phyloP scores from a whole-genome alignment of 352 stramenopile species.

The Phytophthora pinifolia region DNA sequence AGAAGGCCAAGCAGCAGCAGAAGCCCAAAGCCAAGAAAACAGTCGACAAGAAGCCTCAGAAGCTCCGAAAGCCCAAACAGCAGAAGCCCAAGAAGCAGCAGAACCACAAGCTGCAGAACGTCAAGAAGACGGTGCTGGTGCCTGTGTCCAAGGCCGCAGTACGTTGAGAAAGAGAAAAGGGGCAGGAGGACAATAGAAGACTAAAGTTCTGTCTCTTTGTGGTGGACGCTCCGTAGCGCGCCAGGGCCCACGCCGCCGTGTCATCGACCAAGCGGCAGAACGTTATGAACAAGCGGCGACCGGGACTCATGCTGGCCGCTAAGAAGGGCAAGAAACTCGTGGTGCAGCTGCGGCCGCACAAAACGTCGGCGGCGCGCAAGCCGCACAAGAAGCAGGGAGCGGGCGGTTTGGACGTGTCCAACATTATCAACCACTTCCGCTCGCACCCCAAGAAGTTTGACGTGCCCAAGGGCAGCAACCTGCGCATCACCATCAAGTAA shows the following conservation, averaged over 20 bases:
- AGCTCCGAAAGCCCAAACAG: conserved; percentile 14
- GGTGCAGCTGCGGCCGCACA: conserved; percentile 44
- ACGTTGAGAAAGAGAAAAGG: conserved; percentile 13
- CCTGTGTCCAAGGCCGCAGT: conserved; percentile 65
- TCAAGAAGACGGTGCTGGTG: conserved; percentile 77
- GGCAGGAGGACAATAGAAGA: not conserved
- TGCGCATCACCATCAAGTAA: conserved; percentile 83
- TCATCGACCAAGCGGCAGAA: conserved; percentile 64
- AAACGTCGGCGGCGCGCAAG: conserved; percentile 45
- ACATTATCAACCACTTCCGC: conserved; percentile 78
- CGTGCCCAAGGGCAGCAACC: conserved; percentile 75
- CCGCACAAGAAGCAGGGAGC: conserved; percentile 22
- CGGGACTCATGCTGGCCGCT: conserved; percentile 47
- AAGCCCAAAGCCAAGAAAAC: conserved; percentile 22
- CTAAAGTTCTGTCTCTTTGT: not conserved
- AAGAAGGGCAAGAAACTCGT: conserved; percentile 32
- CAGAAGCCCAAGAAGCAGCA: conserved; percentile 30
- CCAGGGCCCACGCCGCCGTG: conserved; percentile 44
- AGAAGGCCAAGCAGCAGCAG: conserved; percentile 38
- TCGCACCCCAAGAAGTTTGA: conserved; percentile 81
- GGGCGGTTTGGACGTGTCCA: conserved; percentile 61
- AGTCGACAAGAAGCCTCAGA: conserved; percentile 8
- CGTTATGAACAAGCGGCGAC: conserved; percentile 71
- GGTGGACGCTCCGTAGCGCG: conserved; percentile 21
- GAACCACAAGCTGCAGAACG: conserved; percentile 55